Conservation (phyloP, 257 asterid species). For the Solanum sitiens region DNA sequence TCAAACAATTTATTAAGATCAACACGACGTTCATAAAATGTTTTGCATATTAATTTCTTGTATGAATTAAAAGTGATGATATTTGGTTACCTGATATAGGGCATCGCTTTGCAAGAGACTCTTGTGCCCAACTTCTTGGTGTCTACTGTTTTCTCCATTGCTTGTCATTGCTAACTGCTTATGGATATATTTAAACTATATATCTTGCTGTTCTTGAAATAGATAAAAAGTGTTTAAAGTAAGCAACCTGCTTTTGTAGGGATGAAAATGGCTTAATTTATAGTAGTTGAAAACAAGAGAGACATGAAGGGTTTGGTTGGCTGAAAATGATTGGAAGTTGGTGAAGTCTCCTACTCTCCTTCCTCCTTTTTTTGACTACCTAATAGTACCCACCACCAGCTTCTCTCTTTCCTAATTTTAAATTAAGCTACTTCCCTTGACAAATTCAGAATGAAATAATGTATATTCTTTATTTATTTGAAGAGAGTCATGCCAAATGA, state of each 20-base stretch:
- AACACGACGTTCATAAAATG: not conserved
- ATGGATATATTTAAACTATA: not conserved
- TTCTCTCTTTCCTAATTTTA: not conserved
- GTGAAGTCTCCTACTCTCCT: not conserved
- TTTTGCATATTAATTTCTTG: not conserved
- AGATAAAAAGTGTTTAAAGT: not conserved
- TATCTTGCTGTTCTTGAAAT: not conserved
- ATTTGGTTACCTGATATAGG: conserved; percentile 3
- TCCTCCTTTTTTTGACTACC: not conserved
- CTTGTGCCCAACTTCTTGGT: conserved; percentile 13
- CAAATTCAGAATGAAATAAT: not conserved
- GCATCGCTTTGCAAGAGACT: conserved; percentile 8
- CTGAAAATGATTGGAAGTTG: not conserved
- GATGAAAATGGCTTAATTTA: not conserved
- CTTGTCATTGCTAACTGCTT: not conserved
- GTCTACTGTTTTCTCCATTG: not conserved
- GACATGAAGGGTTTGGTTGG: not conserved
- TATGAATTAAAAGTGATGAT: too few species aligned
- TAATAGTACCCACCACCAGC: not conserved
- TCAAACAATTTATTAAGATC: not conserved
- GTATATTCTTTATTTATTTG: not conserved
- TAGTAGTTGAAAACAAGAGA: not conserved
- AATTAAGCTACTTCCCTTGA: not conserved
- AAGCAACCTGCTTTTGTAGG: not conserved
- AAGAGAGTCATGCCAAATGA: not conserved